phyloP scores from a whole-genome alignment of 2,329 filamentous ascomycete genomes.

The Arthrobotrys pseudoclavata region DNA sequence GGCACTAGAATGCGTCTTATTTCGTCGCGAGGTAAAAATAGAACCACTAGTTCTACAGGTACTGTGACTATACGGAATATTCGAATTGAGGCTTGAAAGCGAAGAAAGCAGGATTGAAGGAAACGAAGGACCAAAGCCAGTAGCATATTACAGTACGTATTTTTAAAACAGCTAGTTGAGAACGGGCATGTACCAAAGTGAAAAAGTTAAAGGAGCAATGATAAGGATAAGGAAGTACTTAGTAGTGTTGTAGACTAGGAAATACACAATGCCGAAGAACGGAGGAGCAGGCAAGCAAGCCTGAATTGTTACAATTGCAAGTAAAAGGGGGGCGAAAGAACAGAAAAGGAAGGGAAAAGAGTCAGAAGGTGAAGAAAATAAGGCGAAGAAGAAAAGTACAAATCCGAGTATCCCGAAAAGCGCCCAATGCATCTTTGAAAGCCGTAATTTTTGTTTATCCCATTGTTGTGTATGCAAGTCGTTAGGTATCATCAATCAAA shows the following conservation, averaged over 20 bases:
- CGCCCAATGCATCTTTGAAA: constrained; percentile 60
- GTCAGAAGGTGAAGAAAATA: constrained; percentile 2
- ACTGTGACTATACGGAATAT: constrained; percentile 19
- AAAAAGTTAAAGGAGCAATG: neutral
- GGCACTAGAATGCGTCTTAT: constrained; percentile 14
- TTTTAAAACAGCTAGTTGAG: neutral
- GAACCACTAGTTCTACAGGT: constrained; percentile 45
- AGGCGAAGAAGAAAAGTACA: constrained; percentile 40
- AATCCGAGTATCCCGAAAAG: constrained; percentile 34
- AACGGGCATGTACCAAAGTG: neutral
- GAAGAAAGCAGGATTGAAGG: neutral
- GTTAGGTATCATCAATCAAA: constrained; percentile 58
- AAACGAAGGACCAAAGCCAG: neutral
- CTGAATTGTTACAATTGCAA: constrained; percentile 16
- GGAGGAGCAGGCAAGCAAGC: constrained; percentile 12
- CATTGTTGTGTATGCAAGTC: constrained; percentile 59
- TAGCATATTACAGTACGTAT: constrained; percentile 23
- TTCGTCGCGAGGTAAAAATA: constrained; percentile 7
- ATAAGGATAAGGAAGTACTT: constrained; percentile 20
- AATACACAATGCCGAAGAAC: constrained; percentile 10
- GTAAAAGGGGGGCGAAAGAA: constrained; percentile 14
- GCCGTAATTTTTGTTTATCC: constrained; percentile 60
- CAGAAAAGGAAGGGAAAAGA: constrained; percentile 40
- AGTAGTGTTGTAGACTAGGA: neutral
- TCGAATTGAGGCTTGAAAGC: neutral